Conservation (phyloP, 331 rosid genomes). For the Stylosanthes scabra region DNA sequence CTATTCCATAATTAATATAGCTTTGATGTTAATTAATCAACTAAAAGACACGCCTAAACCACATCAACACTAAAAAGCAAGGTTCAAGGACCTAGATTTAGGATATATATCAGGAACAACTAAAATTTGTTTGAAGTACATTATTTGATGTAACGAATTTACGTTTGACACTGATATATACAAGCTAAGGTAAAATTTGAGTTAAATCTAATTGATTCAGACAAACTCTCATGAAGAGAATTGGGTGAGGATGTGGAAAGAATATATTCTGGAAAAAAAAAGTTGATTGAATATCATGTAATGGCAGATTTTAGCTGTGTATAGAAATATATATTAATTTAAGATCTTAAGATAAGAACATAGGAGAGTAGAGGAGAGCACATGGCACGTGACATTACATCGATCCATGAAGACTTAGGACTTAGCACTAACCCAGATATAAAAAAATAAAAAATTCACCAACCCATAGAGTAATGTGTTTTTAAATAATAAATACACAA, state of each 20-base stretch:
- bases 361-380: neutral
- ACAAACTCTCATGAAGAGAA: neutral
- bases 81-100: no score
- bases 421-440: neutral
- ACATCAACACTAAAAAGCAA: neutral
- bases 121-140: no score
- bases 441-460: neutral
- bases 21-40: slow-evolving; percentile 18
- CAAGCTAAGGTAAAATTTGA: neutral
- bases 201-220: neutral
- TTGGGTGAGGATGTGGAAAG: neutral
- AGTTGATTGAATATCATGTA: neutral
- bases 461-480: neutral
- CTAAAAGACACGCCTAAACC: neutral
- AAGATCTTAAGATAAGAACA: neutral
- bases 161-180: neutral
- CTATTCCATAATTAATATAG: neutral
- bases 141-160: neutral
- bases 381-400: slow-evolving; percentile 8
- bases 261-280: neutral
- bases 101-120: no score
- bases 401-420: neutral
- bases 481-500: neutral
- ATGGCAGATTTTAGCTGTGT: neutral
- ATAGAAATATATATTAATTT: no score